Conservation (phyloP, 2,329 filamentous ascomycete species). For the Verticillium zaregamsianum region DNA sequence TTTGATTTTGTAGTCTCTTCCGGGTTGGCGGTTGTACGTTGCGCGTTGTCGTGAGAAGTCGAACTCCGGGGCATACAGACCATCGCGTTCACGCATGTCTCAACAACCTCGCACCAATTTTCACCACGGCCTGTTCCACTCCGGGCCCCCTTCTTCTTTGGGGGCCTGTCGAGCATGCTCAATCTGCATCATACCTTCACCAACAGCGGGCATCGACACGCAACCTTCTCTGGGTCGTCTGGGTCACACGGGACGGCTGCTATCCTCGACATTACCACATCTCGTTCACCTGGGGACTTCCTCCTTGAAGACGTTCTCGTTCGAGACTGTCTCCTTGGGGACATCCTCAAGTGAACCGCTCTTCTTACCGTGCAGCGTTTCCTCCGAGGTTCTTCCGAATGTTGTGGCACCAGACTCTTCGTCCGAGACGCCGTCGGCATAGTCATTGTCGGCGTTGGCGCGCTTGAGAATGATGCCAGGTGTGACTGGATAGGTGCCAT, state of each 20-base stretch:
- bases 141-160: background rate
- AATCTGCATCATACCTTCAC: background rate
- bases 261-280: background rate
- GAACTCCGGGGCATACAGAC: background rate
- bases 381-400: background rate
- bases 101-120: background rate
- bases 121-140: background rate
- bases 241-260: background rate
- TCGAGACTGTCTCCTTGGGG: background rate
- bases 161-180: background rate
- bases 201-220: background rate
- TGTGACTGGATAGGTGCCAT: conserved; percentile 2
- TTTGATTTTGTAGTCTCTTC: too few species aligned
- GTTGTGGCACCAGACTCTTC: background rate
- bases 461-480: conserved; percentile 7
- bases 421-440: background rate
- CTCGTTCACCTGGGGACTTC: background rate
- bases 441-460: conserved; percentile 4
- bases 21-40: too few species aligned
- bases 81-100: background rate
- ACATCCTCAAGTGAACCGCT: background rate
- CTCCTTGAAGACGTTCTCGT: background rate
- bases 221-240: background rate
- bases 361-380: background rate
- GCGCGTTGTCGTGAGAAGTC: too few species aligned